Conservation (phyloP, 257 asterid genomes). For the Solanum tarijense region DNA sequence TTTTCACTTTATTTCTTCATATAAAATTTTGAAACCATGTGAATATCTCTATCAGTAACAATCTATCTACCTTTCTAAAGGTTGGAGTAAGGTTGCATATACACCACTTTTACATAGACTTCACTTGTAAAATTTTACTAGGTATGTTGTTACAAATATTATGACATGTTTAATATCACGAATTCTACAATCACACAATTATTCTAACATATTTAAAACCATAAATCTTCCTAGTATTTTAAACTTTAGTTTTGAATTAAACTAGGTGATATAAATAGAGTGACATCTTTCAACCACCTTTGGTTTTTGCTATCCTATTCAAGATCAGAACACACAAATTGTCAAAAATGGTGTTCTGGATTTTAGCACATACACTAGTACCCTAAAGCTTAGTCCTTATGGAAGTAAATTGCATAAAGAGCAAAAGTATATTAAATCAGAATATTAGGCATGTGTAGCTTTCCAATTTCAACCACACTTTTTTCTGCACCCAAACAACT, state of each 20-base stretch:
- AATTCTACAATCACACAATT: neutral
- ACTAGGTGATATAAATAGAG: neutral
- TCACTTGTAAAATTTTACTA: neutral
- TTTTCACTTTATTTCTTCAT: neutral
- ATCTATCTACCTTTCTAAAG: neutral
- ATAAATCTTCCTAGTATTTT: neutral
- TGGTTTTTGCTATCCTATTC: neutral
- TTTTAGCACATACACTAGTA: neutral
- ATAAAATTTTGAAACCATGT: neutral
- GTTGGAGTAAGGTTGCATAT: neutral
- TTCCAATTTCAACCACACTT: neutral
- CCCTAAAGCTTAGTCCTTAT: neutral
- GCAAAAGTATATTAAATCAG: neutral
- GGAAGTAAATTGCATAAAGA: neutral
- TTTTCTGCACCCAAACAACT: neutral
- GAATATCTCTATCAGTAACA: neutral
- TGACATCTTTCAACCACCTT: neutral
- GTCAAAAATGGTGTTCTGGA: neutral
- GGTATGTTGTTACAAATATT: neutral
- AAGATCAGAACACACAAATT: neutral
- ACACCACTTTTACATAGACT: neutral
- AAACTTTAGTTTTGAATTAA: neutral
- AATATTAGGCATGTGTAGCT: neutral
- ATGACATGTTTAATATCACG: neutral
- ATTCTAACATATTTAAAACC: neutral